A percentile compares a stretch with the other conserved stretches of the same genome.
phyloP scores from a whole-genome alignment of 1,139 yeast species.

The Starmera stellimalicola region DNA sequence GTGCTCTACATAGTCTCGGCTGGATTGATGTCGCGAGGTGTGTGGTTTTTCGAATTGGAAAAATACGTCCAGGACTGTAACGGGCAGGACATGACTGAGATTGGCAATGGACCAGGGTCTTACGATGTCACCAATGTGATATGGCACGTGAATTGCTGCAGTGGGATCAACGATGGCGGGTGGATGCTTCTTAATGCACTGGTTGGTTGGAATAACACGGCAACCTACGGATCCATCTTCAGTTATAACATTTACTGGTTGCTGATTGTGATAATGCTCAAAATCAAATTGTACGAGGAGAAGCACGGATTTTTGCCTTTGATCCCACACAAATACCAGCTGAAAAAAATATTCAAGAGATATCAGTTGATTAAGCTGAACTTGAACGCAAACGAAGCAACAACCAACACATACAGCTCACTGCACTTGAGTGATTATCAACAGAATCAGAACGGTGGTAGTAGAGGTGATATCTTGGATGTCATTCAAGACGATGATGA shows the following conservation, averaged over 20 bases:
- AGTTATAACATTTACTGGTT: constrained; percentile 76
- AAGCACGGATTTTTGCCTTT: constrained; percentile 50
- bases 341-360: constrained; percentile 44
- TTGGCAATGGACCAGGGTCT: constrained; percentile 91
- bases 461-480: constrained; percentile 3
- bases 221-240: constrained; percentile 85
- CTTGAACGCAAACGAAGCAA: constrained; percentile 19
- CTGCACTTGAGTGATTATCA: neutral
- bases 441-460: neutral
- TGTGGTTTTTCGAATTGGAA: constrained; percentile 83
- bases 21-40: constrained; percentile 81
- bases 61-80: constrained; percentile 53
- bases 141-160: constrained; percentile 97
- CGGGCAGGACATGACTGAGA: constrained; percentile 84
- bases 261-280: constrained; percentile 43
- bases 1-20: constrained; percentile 82
- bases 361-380: constrained; percentile 19
- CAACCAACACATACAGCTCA: constrained; percentile 6
- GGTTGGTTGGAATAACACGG: constrained; percentile 93
- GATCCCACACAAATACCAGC: constrained; percentile 53
- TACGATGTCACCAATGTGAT: constrained; percentile 71
- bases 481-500: constrained; percentile 7
- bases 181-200: constrained; percentile 92
- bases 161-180: constrained; percentile 82
- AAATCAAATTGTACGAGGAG: constrained; percentile 49